Base-by-base conservation (phyloP, 441 rosid species). In the Geranium incanum region DNA sequence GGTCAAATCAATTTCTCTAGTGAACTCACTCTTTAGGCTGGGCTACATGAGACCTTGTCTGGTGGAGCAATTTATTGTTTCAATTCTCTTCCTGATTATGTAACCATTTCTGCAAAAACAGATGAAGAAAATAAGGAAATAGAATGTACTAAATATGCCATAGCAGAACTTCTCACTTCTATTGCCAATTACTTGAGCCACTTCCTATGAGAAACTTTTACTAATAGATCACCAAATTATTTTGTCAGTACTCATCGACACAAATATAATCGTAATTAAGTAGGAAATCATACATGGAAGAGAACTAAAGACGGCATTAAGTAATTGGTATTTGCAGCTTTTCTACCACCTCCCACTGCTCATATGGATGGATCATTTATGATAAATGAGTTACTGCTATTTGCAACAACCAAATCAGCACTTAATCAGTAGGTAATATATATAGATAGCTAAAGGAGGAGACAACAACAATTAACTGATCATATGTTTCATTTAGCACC, bases 381-480 rank as follows among this genome's bases (percentile, higher is more conserved):
- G 57, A n/a, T 57, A 57, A 57, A 57, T 57, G 23, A 57, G 63
- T 57, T 57, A 16, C 9, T 57, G 63, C 63, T 57, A 57, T 57
- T 57, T 57, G 63, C 63, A 57, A 7, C 63, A 21, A 57, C 63
- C 63, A 15, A 57, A 15, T 57, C 63, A 57, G 9, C 23, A 57
- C 18, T 57, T 21, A 57, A 57, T 15, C 63, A 15, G 18, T 15
- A 16, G 63, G 3, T 18, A 16, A 57, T 50, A 50, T 50, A 2
- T 7, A 43, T 43, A 8, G 50, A 43, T 13, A 50, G 57, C 57
- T 50, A 50, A 50, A 50, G 57, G 57, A 50, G 4, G 57, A 50
- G 16, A 50, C 18, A 50, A 50, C 16, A n/a, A 52, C 33, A 52
- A 52, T 15, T 52, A 52, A 52, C 60, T 52, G 19, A 52, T 52